These are phyloP conservation scores for Ganoderma sinense DNA, from an alignment of 1,284 basidiomycete species.

Conservation along the genomic window DNA sequence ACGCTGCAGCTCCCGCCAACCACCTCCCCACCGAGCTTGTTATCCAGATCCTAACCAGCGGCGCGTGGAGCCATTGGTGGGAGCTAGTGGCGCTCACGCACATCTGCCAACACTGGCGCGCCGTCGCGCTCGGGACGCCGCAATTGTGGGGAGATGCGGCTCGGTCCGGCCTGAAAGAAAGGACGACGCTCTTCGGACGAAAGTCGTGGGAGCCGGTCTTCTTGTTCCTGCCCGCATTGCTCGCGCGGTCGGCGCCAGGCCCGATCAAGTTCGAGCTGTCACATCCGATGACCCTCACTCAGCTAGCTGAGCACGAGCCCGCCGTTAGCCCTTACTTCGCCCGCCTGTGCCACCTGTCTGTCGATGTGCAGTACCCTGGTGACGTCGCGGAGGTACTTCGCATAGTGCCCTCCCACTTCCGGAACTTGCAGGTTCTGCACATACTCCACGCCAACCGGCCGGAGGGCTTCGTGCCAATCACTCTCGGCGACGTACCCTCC, in stretches of 20 bases:
- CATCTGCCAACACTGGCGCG: conserved; percentile 17
- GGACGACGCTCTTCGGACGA: not conserved
- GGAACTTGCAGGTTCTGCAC: not conserved
- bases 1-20: not conserved
- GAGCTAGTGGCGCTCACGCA: conserved; percentile 2
- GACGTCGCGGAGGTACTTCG: not conserved
- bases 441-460: not conserved
- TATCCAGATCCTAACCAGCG: not conserved
- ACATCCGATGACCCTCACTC: too few relatives aligned
- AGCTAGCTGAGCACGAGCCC: not conserved
- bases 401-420: not conserved
- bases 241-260: not conserved
- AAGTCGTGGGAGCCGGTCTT: not conserved
- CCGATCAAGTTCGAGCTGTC: not conserved
- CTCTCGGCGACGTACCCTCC: not conserved
- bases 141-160: conserved; percentile 4
- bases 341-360: not conserved
- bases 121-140: conserved; percentile 7
- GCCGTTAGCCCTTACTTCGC: not conserved
- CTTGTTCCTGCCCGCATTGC: not conserved
- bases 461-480: not conserved
- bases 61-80: not conserved
- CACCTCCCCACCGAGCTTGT: not conserved
- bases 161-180: not conserved
- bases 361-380: not conserved